Percentiles rank a stretch among this genome's conserved stretches.
Evolutionary conservation across 2,329 filamentous ascomycete species (phyloP).

Genomic region (Clarireedia monteithiana): DNA sequence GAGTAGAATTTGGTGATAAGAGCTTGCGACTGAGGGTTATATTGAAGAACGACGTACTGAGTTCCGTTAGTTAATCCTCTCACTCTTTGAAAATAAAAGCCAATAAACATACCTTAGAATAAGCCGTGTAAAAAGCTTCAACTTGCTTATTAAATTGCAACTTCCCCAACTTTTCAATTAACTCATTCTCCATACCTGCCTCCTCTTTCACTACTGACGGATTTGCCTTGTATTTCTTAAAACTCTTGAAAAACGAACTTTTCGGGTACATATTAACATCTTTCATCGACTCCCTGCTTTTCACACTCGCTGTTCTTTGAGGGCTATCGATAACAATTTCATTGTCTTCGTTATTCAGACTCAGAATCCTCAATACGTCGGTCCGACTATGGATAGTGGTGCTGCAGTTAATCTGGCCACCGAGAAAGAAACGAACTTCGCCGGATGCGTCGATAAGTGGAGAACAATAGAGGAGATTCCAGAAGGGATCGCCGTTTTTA

Average conservation of each 20-base stretch:
- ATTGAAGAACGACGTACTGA: slow-evolving; percentile 34
- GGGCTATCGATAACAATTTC: slow-evolving; percentile 20
- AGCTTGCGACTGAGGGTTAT: slow-evolving; percentile 19
- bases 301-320: slow-evolving; percentile 13
- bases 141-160: slow-evolving; percentile 33
- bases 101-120: slow-evolving; percentile 31
- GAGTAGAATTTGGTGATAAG: slow-evolving; percentile 42
- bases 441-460: slow-evolving; percentile 43
- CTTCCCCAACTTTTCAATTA: slow-evolving; percentile 31
- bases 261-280: slow-evolving; percentile 1
- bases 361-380: slow-evolving; percentile 44
- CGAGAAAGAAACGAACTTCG: slow-evolving; percentile 44
- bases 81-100: no score
- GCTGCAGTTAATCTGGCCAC: slow-evolving; percentile 50
- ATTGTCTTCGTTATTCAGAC: slow-evolving; percentile 29
- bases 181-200: slow-evolving; percentile 35
- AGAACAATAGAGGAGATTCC: slow-evolving; percentile 48
- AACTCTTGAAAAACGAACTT: slow-evolving; percentile 24
- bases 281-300: slow-evolving; percentile 1
- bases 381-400: slow-evolving; percentile 42
- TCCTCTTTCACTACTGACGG: slow-evolving; percentile 16
- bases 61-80: neutral
- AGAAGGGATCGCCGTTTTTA: slow-evolving; percentile 44
- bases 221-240: slow-evolving; percentile 19
- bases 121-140: slow-evolving; percentile 36